Base-by-base conservation (phyloP, 148 eudicot genomes). In the Talinum fruticosum region DNA sequence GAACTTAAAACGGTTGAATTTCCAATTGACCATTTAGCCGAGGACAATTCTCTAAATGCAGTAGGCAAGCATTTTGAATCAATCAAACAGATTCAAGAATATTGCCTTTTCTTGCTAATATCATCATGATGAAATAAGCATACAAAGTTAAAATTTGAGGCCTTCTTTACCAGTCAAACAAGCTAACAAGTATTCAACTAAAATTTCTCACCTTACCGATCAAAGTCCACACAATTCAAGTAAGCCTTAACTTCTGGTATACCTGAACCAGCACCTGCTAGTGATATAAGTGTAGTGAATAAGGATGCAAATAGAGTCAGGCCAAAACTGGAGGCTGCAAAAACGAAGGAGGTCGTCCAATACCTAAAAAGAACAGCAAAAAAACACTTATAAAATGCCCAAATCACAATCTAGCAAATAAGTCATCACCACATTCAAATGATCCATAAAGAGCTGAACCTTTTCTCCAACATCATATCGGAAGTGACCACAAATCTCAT, bases 221-320 rank as follows among this genome's bases (percentile, higher is more conserved):
- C 84, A 95, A 86, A 69, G 96, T 92, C 97, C 70, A 95, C 97
- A n/a, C 98, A 97, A 84, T 95, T 95, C 79, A 95, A 82, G 84
- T 92, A 95, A 34, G 96, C 98, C 88, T 95, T 95, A 37, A 95
- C 94, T 87, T 95, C 98, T 4, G 98, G 97, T 76, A 95, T 88
- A 33, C 98, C 98, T 16, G 98, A 95, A 68, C 98, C 98, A 81
- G 97, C 96, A 53, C 97, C 93, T 45, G 88, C 94, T 12, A 96
- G 98, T 5, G 97, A 84, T 75, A 92, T 72, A 73, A 90, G 83
- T 36, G 89, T 89, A 57, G 98, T 92, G 57, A 92, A 86, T 69
- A 83, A 15, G 75, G 93, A 85, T 8, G 98, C 88, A 82, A 95
- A 88, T 73, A 94, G 85, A 47, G 91, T 90, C 61, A 94, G 86